A percentile compares a stretch with the other conserved stretches of the same genome.
phyloP scores from a whole-genome alignment of 129 eudicot species.

The Lonicera japonica region DNA sequence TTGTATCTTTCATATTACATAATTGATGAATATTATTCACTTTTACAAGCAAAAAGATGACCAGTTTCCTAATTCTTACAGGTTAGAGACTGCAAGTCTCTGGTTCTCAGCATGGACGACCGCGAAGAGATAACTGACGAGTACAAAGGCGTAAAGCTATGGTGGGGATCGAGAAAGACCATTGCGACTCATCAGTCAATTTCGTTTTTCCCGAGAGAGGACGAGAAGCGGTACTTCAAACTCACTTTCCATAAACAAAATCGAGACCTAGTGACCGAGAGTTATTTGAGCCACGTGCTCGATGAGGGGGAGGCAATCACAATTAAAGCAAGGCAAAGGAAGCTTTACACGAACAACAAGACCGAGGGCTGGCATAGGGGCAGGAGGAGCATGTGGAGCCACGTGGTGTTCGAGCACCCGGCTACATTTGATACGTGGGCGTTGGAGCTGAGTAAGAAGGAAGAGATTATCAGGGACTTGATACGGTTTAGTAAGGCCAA shows the following conservation, averaged over 20 bases:
- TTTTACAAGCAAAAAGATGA: no score
- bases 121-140: constrained; percentile 6
- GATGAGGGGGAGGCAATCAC: constrained; percentile 18
- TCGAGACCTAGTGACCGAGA: neutral
- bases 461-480: neutral
- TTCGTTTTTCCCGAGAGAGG: constrained; percentile 4
- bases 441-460: neutral
- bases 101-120: constrained; percentile 17
- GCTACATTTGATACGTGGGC: neutral
- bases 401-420: constrained; percentile 1
- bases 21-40: no score
- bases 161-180: constrained; percentile 11
- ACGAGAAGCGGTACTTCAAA: neutral
- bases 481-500: neutral
- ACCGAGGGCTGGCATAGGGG: neutral
- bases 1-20: no score
- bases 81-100: neutral
- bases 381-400: constrained; percentile 1
- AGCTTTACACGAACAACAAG: constrained; percentile 17
- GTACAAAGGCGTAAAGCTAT: constrained; percentile 1
- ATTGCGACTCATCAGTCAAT: neutral
- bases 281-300: constrained; percentile 13
- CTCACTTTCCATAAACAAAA: constrained; percentile 13
- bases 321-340: constrained; percentile 4
- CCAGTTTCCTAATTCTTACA: no score